Evolutionary conservation across 352 stramenopile genomes (phyloP).

Genomic region (Globisporangium mamillatum): DNA sequence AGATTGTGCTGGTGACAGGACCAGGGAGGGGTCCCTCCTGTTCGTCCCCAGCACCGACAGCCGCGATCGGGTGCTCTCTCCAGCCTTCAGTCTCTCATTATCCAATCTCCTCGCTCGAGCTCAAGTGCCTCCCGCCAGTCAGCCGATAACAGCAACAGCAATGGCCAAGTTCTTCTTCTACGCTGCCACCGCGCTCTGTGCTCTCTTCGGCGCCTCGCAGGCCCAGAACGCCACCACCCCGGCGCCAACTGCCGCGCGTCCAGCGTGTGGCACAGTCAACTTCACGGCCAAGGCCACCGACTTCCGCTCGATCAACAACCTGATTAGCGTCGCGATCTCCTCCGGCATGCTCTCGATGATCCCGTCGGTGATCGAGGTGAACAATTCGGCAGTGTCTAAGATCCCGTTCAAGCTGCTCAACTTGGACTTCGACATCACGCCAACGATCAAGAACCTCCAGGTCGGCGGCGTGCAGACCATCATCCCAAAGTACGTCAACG

Average conservation of each 20-base stretch:
- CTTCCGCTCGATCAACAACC: conserved; percentile 44
- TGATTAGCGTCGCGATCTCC: conserved; percentile 34
- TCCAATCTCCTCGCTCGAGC: conserved; percentile 25
- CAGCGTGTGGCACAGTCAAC: conserved; percentile 21
- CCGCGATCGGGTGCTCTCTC: too few species aligned
- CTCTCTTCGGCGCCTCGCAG: conserved; percentile 14
- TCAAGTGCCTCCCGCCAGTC: conserved; percentile 12
- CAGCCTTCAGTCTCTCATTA: conserved; percentile 2
- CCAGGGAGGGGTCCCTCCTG: too few species aligned
- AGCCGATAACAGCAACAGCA: neutral
- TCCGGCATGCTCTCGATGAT: conserved; percentile 25
- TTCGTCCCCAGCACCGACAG: too few species aligned
- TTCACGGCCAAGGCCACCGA: conserved; percentile 42
- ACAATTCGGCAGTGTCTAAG: conserved; percentile 21
- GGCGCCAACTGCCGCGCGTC: conserved; percentile 28
- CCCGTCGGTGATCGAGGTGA: conserved; percentile 24
- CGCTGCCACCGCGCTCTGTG: conserved; percentile 19
- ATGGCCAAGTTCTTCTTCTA: conserved; percentile 39
- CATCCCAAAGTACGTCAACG: conserved; percentile 46
- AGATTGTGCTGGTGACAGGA: too few species aligned
- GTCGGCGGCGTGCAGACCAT: conserved; percentile 42
- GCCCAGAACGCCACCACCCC: conserved; percentile 9
- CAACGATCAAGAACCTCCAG: conserved; percentile 46
- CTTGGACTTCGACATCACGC: conserved; percentile 48
- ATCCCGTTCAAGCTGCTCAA: conserved; percentile 40